Evolutionary conservation across 2,329 filamentous ascomycete genomes (phyloP).

Genomic region (Dothideomycetes sp.): DNA sequence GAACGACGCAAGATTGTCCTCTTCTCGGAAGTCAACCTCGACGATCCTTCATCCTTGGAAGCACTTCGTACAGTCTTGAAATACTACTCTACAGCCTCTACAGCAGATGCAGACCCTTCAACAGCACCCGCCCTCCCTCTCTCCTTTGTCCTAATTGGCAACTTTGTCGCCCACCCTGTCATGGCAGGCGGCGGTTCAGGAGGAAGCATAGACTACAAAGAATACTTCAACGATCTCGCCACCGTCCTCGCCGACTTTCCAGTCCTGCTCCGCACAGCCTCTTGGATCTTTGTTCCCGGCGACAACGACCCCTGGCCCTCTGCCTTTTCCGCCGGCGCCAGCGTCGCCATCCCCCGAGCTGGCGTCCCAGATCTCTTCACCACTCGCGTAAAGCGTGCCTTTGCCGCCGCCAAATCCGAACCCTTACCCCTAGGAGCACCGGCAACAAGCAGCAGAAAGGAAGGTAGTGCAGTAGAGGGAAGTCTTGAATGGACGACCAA

Average conservation of each 20-base stretch:
- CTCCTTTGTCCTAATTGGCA: conserved; percentile 73
- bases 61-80: conserved; percentile 71
- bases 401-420: conserved; percentile 67
- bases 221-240: conserved; percentile 83
- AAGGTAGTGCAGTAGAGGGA: conserved; percentile 45
- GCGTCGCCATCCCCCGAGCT: conserved; percentile 57
- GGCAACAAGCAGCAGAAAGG: no score
- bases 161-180: conserved; percentile 55
- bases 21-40: conserved; percentile 76
- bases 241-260: conserved; percentile 75
- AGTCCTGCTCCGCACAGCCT: conserved; percentile 62
- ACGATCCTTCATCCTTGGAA: conserved; percentile 69
- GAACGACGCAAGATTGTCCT: conserved; percentile 52
- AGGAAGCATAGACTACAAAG: conserved; percentile 92
- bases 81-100: conserved; percentile 59
- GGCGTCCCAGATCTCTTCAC: conserved; percentile 83
- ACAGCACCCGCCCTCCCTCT: conserved; percentile 47
- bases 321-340: conserved; percentile 66
- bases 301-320: conserved; percentile 98
- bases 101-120: no score
- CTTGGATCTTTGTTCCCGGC: conserved; percentile 86
- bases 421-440: conserved; percentile 39
- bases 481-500: conserved; percentile 84
- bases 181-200: conserved; percentile 58
- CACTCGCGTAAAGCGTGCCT: conserved; percentile 68